Evolutionary conservation across 805 yeast genomes (phyloP), one percentile per base, ranked within the genome.

Genomic region (Nakazawaea anatomiae): DNA sequence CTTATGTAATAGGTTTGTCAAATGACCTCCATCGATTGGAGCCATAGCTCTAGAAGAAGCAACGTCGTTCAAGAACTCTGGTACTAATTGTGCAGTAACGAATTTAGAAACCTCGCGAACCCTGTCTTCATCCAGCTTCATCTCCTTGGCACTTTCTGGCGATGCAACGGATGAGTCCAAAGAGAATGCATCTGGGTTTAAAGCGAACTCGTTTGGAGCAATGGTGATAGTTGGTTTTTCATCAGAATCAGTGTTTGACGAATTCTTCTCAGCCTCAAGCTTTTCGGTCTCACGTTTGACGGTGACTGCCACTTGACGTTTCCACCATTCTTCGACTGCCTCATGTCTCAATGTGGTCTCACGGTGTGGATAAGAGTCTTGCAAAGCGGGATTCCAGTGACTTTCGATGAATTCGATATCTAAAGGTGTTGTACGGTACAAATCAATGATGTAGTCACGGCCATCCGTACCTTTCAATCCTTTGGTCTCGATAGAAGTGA

Each of bases 261-360:
- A 69, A 51, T 64, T 56, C 29, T 50, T 50, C 41, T 54, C 61
- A 14, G 52, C 54, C 39, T 61, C 68, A 28, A 62, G 71, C 48
- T 68, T 70, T 51, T 79, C 82, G 42, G 82, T 71, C 59, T 80
- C 80, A 1, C 62, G 68, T 53, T 75, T 75, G 55, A 82, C 64
- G 44, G 73, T 72, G 25, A 70, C 72, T 12, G 86, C 78, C 3
- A 86, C 76, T 62, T 84, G 80, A 53, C 80, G 67, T 61, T 79
- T 79, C 85, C 94, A 89, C 97, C 96, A 92, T 59, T 83, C 88
- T 58, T 84, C 92, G 45, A 92, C 81, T 14, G 96, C 94, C 69
- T 92, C 98, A 56, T 82, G 83, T 70, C 98, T 83, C 43, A 92
- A 61, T 29, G 87, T 77, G 11, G 87, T 75, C 67, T 89, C 88